phyloP scores from a whole-genome alignment of 1,284 basidiomycete species.

The Ceratobasidium sp. region DNA sequence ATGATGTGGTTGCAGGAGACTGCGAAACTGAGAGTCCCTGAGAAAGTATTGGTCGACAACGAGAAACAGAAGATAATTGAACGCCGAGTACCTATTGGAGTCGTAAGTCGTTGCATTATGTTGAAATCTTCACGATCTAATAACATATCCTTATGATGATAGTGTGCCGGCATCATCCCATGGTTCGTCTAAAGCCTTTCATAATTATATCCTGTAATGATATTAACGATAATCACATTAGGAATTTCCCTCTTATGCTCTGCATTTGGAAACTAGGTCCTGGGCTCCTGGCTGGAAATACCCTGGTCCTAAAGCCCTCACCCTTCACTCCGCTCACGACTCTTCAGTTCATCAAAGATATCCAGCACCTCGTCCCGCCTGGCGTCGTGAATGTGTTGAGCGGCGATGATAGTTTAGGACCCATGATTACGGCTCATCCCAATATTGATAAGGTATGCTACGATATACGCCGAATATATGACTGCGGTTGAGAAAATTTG shows the following conservation, averaged over 20 bases:
- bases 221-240: not conserved
- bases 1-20: constrained; percentile 25
- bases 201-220: not conserved
- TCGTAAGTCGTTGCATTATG: not conserved
- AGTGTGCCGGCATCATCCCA: constrained; percentile 34
- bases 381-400: constrained; percentile 92
- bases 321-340: constrained; percentile 93
- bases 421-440: constrained; percentile 80
- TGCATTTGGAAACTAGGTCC: constrained; percentile 85
- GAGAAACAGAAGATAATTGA: constrained; percentile 9
- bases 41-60: constrained; percentile 2
- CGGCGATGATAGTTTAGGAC: constrained; percentile 87
- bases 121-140: not conserved
- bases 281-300: constrained; percentile 87
- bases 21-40: constrained; percentile 16
- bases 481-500: not conserved
- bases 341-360: constrained; percentile 65
- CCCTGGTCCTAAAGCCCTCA: constrained; percentile 92
- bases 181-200: constrained; percentile 4
- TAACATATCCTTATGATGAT: not conserved
- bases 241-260: constrained; percentile 16
- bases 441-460: constrained; percentile 77
- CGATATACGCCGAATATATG: constrained; percentile 57
- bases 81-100: constrained; percentile 18
- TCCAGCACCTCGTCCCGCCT: constrained; percentile 76